Evolutionary conservation across 768 basidiomycete genomes (phyloP), one percentile per base, ranked within the genome.

Genomic region (Boletus sensibilis): DNA sequence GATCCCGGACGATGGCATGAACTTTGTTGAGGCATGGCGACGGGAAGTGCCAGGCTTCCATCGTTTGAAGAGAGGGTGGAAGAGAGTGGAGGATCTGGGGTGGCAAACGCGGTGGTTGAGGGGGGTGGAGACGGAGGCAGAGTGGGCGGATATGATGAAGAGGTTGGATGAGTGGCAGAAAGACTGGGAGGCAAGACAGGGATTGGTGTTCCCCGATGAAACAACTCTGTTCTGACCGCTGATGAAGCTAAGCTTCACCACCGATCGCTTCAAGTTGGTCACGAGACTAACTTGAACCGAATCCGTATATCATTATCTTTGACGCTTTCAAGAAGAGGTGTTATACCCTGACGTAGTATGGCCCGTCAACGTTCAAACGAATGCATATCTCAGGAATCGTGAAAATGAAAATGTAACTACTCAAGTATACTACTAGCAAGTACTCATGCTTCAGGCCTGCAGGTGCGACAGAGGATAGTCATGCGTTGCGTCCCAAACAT

Each of bases 11-110:
- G 72, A 77, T 47, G 78, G 78, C 1, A 67, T 61, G 57, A 75
- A 73, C 29, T 83, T 71, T 56, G 82, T 82, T 21, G 82, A 83
- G 61, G 57, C 62, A 14, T 84, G 82, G 83, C 67, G 82, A 38
- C 67, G 77, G 42, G 67, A 73, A 37, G 67, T 70, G 2, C 62
- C 71, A 37, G 59, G 58, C 2, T 73, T 77, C 46, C 56, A 66
- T 18, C 67, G 70, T 40, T 62, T 79, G 44, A 74, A 76, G 46
- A 64, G 72, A 18, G 74, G 59, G 2, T 84, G 84, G 82, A 67
- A 65, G 44, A 68, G 78, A 9, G 76, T 81, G 12, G 78, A 80
- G 61, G 65, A 62, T 25, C 68, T 74, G 4, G 81, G 78, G 2
- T 58, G 62, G 39, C 70, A 72, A 46, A 63, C 66, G 16, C 64